A percentile compares a stretch with the other conserved stretches of the same genome.
Conservation (phyloP, 768 basidiomycete genomes). For the Kwoniella bestiolae region DNA sequence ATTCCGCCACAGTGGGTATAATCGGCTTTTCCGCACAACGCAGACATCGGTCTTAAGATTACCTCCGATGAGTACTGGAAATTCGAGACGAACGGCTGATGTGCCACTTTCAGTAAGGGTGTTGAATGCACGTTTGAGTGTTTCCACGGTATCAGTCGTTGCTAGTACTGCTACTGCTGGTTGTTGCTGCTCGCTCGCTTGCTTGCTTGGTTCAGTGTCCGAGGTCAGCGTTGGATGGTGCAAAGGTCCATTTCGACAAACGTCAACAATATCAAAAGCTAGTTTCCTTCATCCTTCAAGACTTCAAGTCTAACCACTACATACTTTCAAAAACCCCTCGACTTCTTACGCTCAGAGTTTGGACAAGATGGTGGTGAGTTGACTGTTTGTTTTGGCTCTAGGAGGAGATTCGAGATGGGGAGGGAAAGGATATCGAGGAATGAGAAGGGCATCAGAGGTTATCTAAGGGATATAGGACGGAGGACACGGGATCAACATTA, state of each 20-base stretch:
- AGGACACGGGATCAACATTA: no score
- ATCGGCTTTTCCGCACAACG: background rate
- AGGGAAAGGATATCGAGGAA: background rate
- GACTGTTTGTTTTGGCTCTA: background rate
- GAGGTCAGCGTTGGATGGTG: background rate
- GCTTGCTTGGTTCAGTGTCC: constrained; percentile 1
- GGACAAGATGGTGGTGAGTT: constrained; percentile 43
- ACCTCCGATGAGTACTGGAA: background rate
- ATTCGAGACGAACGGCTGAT: background rate
- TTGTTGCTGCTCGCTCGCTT: constrained; percentile 5
- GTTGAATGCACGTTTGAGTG: constrained; percentile 1
- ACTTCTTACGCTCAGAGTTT: constrained; percentile 25
- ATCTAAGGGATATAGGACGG: background rate
- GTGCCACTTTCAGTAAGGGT: background rate
- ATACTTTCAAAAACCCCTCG: constrained; percentile 17
- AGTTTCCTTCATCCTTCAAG: constrained; percentile 29
- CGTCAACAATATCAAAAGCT: background rate
- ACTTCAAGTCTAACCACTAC: constrained; percentile 16
- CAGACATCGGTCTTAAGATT: background rate
- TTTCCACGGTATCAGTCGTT: background rate
- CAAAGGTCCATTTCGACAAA: background rate
- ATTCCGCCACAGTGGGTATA: background rate
- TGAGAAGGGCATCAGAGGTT: background rate
- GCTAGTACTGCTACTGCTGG: no score
- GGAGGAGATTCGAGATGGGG: background rate